Evolutionary conservation across 768 basidiomycete species (phyloP).

Genomic region (Gymnopilus junonius): DNA sequence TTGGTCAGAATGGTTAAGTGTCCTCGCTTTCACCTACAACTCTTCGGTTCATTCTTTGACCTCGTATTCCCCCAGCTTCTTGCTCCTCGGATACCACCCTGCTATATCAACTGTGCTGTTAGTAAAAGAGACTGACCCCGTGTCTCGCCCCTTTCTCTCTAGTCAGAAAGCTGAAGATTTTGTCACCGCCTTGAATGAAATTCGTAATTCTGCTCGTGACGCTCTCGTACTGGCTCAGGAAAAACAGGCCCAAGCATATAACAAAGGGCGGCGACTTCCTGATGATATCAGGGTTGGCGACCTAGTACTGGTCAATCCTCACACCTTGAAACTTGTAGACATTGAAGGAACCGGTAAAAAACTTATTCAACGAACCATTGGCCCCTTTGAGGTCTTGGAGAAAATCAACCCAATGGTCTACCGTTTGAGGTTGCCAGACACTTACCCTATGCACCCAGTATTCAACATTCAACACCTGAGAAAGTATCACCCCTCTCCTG

Average conservation of each 20-base stretch:
- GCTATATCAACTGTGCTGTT: no score
- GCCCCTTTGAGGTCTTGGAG: no score
- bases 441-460: constrained; percentile 29
- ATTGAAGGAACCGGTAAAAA: constrained; percentile 21
- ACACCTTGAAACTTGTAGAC: constrained; percentile 27
- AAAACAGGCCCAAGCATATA: constrained; percentile 14
- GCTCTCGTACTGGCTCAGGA: no score
- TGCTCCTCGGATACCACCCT: no score
- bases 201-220: neutral
- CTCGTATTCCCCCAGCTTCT: no score
- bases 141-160: neutral
- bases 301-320: constrained; percentile 28
- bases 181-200: neutral
- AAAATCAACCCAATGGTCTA: constrained; percentile 27
- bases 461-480: constrained; percentile 26
- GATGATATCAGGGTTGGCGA: constrained; percentile 17
- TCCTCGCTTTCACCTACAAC: no score
- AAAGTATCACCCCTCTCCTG: constrained; percentile 20
- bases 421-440: constrained; percentile 23
- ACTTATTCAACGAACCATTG: no score
- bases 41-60: no score
- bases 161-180: neutral
- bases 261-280: neutral
- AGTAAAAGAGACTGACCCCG: no score
- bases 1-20: no score